Conservation (phyloP, 192 early-diverging fungal genomes). For the Backusella psychrophila region DNA sequence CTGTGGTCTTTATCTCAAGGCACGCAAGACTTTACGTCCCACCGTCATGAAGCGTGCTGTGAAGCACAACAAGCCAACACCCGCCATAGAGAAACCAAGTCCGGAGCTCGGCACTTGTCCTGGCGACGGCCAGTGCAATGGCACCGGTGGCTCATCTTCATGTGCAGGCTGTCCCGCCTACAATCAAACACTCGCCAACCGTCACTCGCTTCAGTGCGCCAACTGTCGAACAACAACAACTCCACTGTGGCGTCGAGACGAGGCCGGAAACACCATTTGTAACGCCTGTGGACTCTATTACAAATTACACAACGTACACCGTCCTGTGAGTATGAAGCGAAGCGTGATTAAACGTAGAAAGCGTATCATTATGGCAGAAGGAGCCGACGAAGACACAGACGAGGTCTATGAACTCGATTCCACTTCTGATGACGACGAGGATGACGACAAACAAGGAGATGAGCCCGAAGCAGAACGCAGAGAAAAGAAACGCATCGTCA, state of each 20-base stretch:
- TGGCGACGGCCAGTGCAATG: slow-evolving; percentile 75
- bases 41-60: slow-evolving; percentile 29
- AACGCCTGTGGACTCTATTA: slow-evolving; percentile 90
- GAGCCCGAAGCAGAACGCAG: not conserved
- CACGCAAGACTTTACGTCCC: slow-evolving; percentile 48
- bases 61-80: not conserved
- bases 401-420: slow-evolving; percentile 13
- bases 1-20: slow-evolving; percentile 71
- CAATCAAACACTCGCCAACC: slow-evolving; percentile 51
- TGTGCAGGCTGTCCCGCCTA: slow-evolving; percentile 77
- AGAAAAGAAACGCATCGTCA: not conserved
- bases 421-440: not conserved
- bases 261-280: slow-evolving; percentile 72
- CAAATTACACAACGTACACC: slow-evolving; percentile 79
- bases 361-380: slow-evolving; percentile 41
- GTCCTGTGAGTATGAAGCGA: slow-evolving; percentile 82
- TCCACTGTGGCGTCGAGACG: slow-evolving; percentile 78
- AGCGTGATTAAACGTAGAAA: slow-evolving; percentile 74
- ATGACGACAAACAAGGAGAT: not conserved
- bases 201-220: slow-evolving; percentile 57
- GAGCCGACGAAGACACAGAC: slow-evolving; percentile 2
- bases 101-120: slow-evolving; percentile 59
- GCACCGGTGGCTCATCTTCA: slow-evolving; percentile 65
- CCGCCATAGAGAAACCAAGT: too few species aligned
- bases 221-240: slow-evolving; percentile 81